These are phyloP conservation scores for Hericium alpestre DNA, from an alignment of 768 basidiomycete genomes.

Conservation along the genomic window DNA sequence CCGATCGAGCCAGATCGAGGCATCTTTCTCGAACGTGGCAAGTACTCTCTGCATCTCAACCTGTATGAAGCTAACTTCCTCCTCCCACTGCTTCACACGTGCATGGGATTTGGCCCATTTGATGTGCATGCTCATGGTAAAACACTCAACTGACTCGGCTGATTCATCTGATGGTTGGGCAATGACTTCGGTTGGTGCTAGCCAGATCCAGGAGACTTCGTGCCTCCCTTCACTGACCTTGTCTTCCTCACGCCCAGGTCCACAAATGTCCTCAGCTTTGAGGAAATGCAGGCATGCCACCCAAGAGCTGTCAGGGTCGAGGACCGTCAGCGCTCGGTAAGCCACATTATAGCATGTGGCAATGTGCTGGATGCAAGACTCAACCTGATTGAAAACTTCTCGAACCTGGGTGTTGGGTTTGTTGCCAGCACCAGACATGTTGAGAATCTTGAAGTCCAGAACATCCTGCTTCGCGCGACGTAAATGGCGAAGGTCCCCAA, in stretches of 20 bases:
- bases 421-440: slow-evolving; percentile 6
- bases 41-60: slow-evolving; percentile 26
- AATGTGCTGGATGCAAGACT: neutral
- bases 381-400: neutral
- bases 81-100: slow-evolving; percentile 22
- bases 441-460: neutral
- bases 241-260: neutral
- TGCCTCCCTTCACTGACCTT: slow-evolving; percentile 6
- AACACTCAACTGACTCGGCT: neutral
- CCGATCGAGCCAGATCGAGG: slow-evolving; percentile 10
- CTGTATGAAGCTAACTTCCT: slow-evolving; percentile 23
- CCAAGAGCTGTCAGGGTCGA: slow-evolving; percentile 1
- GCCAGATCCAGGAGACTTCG: slow-evolving; percentile 11
- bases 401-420: neutral
- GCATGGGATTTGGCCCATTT: slow-evolving; percentile 18
- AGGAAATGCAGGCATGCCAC: neutral
- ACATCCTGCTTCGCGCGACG: neutral
- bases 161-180: neutral
- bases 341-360: neutral
- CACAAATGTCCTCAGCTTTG: neutral
- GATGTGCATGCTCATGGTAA: slow-evolving; percentile 1
- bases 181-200: neutral
- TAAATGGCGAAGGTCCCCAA: slow-evolving; percentile 6
- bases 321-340: neutral
- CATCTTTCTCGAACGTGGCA: slow-evolving; percentile 13